Percentiles rank a stretch among this genome's conserved stretches.
Conservation (phyloP, 2,329 filamentous ascomycete genomes). For the Ophiognomonia clavigignenti-juglandacearum region DNA sequence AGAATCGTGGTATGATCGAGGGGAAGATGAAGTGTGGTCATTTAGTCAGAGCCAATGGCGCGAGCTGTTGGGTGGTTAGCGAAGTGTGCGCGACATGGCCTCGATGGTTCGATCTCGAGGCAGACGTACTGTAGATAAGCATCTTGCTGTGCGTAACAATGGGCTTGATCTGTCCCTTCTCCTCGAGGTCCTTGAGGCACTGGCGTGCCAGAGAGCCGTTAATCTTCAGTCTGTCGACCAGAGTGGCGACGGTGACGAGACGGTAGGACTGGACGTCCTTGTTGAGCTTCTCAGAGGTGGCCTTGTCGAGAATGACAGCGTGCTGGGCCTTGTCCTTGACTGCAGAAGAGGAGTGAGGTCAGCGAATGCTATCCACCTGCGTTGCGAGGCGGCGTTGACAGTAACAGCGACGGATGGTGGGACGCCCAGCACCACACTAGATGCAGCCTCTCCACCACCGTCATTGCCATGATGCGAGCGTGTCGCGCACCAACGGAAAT, state of each 20-base stretch:
- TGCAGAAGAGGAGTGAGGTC: conserved; percentile 16
- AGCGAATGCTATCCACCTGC: background rate
- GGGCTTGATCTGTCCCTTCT: conserved; percentile 98
- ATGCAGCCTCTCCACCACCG: background rate
- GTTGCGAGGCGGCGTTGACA: background rate
- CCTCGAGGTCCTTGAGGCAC: conserved; percentile 89
- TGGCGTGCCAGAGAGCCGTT: conserved; percentile 93
- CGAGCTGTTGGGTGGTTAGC: conserved; percentile 45
- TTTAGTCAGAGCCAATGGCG: conserved; percentile 50
- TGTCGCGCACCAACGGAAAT: conserved; percentile 1
- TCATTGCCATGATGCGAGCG: background rate
- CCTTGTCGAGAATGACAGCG: conserved; percentile 98
- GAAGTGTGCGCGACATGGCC: background rate
- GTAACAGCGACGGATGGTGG: background rate
- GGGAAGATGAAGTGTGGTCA: conserved; percentile 12
- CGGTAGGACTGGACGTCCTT: conserved; percentile 99
- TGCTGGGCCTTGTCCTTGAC: conserved; percentile 99
- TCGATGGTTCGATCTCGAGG: background rate
- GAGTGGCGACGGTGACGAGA: conserved; percentile 95
- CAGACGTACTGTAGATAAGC: conserved; percentile 84
- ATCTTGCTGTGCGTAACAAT: conserved; percentile 94
- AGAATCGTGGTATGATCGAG: conserved; percentile 17
- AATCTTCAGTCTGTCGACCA: conserved; percentile 99
- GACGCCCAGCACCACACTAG: too few relatives aligned
- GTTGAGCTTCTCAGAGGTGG: conserved; percentile 95